These are phyloP conservation scores for Quercus cerris DNA, from an alignment of 306 rosid genomes.

Conservation along the genomic window DNA sequence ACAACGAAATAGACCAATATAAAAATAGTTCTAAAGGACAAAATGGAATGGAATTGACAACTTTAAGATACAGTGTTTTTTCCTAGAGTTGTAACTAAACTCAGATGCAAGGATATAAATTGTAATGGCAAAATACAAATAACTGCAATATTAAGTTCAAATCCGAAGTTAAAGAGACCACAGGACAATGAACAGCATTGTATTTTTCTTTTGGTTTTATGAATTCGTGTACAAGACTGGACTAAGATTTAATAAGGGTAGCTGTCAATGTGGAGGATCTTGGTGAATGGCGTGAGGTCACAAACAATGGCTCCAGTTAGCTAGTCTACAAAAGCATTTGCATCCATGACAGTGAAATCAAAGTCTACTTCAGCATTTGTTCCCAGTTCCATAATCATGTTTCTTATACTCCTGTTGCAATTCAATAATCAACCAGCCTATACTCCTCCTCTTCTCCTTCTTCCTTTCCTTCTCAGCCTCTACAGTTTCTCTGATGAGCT, in stretches of 20 bases:
- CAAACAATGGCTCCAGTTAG: not conserved
- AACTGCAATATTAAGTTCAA: not conserved
- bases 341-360: not conserved
- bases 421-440: not conserved
- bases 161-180: not conserved
- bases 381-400: not conserved
- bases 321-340: not conserved
- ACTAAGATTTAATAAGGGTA: not conserved
- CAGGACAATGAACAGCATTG: not conserved
- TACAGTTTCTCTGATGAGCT: conserved; percentile 3
- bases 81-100: too few relatives aligned
- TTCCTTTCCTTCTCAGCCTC: not conserved
- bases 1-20: too few relatives aligned
- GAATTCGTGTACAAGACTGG: not conserved
- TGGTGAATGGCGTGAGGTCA: not conserved
- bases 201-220: not conserved
- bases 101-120: too few relatives aligned
- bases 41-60: too few relatives aligned
- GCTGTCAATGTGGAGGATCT: not conserved
- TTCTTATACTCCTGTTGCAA: not conserved
- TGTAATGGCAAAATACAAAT: too few relatives aligned
- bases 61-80: too few relatives aligned
- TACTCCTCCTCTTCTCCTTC: not conserved
- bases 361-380: not conserved
- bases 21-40: too few relatives aligned